Conservation (phyloP, 305 asterid genomes). For the Fraxinus paxiana region DNA sequence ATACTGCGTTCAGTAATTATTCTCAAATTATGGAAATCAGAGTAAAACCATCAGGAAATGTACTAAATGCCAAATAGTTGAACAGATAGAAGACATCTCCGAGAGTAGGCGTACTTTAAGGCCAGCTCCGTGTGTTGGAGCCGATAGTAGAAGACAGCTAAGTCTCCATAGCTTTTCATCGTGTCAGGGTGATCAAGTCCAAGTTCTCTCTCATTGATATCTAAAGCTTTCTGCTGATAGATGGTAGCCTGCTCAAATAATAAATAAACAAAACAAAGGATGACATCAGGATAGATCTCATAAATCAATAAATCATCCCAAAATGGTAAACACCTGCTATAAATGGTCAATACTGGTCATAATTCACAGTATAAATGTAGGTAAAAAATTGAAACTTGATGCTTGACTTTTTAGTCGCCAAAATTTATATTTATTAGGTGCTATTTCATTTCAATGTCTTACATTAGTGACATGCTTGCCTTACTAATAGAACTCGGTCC, state of each 20-base stretch:
- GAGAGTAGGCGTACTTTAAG: conserved; percentile 47
- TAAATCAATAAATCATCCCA: conserved; percentile 6
- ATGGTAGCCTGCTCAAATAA: conserved; percentile 63
- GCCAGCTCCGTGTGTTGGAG: conserved; percentile 91
- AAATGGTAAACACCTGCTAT: not conserved
- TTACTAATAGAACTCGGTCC: not conserved
- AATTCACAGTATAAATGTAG: not conserved
- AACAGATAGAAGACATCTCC: not conserved
- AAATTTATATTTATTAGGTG: not conserved
- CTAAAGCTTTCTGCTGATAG: conserved; percentile 86
- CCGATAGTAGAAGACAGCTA: conserved; percentile 86
- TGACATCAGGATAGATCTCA: conserved; percentile 17
- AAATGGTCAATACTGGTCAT: conserved; percentile 1
- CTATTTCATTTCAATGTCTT: not conserved
- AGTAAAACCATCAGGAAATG: not conserved
- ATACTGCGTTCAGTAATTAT: not conserved
- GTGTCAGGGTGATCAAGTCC: conserved; percentile 94
- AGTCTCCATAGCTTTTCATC: conserved; percentile 92
- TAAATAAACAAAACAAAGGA: conserved; percentile 13
- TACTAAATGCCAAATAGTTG: not conserved
- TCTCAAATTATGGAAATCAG: not conserved
- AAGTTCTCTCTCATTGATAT: conserved; percentile 87
- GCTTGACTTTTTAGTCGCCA: not conserved
- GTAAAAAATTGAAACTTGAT: not conserved
- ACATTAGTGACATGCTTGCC: not conserved